Base-by-base conservation (phyloP, 805 yeast genomes). In the Grigorovia transvaalensis region DNA sequence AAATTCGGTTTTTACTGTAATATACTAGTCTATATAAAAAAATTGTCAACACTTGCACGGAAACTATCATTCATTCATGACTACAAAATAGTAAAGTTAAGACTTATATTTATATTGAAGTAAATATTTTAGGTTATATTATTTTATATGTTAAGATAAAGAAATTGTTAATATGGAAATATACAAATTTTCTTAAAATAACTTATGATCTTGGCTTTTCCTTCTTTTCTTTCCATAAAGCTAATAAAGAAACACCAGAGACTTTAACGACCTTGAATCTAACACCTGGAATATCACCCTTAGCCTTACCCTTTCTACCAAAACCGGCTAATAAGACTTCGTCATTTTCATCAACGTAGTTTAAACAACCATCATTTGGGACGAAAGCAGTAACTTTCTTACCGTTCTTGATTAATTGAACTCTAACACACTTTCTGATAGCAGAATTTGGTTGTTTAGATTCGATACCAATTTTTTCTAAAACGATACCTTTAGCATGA, bases 211-310 rank as follows among this genome's bases (percentile, higher is more conserved):
- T 89, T 83, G 98, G 98, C 90, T 93, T 93, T 84, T 95, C 99
- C 88, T 93, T 93, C 97, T 93, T 93, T 84, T 95, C 99, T 84
- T 91, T 93, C 97, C 96, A 93, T 78, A 93, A 85, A 76, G 99
- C 99, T 75, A 90, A 84, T 78, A 93, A 84, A 69, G 99, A 93
- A 72, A 95, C 99, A 87, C 99, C 99, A 69, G 99, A 88, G 70
- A 93, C 99, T 84, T 93, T 93, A 76, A 93, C 99, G 75, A 93
- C 99, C 88, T 93, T 93, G 89, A 93, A 93, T 87, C 99, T 93
- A 75, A 93, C 99, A 88, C 99, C 99, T 78, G 99, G 99, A 74
- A 93, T 91, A 90, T 93, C 99, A 84, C 99, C 99, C 95, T 93
- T 93, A 77, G 99, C 99, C 85, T 93, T 93, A 83, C 99, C 99